Conservation (phyloP, 2,329 filamentous ascomycete genomes). For the Penicillium sp. region DNA sequence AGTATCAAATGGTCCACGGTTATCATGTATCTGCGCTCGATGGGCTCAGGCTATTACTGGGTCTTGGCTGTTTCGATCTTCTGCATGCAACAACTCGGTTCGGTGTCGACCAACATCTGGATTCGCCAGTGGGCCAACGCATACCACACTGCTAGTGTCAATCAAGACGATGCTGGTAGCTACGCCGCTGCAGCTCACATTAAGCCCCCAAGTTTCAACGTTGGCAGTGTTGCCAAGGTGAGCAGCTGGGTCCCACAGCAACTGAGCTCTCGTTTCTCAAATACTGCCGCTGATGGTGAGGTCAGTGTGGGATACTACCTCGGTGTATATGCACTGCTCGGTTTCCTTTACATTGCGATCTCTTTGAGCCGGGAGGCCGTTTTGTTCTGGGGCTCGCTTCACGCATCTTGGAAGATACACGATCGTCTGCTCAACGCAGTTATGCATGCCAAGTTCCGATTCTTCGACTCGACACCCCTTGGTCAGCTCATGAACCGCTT, state of each 20-base stretch:
- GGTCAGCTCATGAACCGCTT: conserved; percentile 98
- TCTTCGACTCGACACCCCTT: conserved; percentile 94
- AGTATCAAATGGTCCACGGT: conserved; percentile 87
- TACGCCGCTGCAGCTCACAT: conserved; percentile 43
- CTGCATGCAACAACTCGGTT: conserved; percentile 75
- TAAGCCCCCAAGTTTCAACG: conserved; percentile 38
- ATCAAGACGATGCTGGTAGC: conserved; percentile 31
- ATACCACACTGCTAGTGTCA: conserved; percentile 58
- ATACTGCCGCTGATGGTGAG: conserved; percentile 36
- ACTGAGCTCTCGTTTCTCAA: conserved; percentile 21
- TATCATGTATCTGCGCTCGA: conserved; percentile 77
- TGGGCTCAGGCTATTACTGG: conserved; percentile 99
- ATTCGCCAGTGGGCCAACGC: conserved; percentile 94
- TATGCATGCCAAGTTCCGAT: conserved; percentile 88
- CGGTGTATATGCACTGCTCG: conserved; percentile 75
- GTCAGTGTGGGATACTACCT: conserved; percentile 86
- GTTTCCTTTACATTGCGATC: conserved; percentile 71
- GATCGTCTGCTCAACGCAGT: conserved; percentile 73
- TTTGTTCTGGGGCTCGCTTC: conserved; percentile 87
- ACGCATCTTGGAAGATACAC: conserved; percentile 83
- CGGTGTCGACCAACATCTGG: conserved; percentile 89
- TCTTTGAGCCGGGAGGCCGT: conserved; percentile 81
- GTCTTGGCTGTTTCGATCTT: conserved; percentile 72
- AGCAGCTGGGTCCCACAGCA: conserved; percentile 32
- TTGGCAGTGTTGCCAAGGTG: conserved; percentile 35